Percentiles rank a stretch among this genome's conserved stretches.
Evolutionary conservation across 108 stramenopile species (phyloP).

Genomic region (Nitzschia inconspicua): DNA sequence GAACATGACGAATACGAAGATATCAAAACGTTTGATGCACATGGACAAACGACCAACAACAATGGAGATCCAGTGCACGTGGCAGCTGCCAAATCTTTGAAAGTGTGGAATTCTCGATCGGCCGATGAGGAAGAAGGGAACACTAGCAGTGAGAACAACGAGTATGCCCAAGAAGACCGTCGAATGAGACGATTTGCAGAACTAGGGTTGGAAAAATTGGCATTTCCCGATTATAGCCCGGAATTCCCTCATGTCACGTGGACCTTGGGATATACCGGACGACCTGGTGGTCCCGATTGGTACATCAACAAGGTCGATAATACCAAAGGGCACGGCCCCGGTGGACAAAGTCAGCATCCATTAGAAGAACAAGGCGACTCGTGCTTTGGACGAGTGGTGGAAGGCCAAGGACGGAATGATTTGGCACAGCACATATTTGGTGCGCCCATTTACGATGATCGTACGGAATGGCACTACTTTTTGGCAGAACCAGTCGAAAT

Average conservation of each 20-base stretch:
- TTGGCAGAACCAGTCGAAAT: constrained; percentile 31
- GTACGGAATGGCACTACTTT: constrained; percentile 37
- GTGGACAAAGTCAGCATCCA: constrained; percentile 72
- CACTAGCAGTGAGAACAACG: not conserved
- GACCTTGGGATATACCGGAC: constrained; percentile 82
- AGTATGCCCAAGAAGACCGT: constrained; percentile 10
- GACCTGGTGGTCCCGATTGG: constrained; percentile 91
- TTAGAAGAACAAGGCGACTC: constrained; percentile 82
- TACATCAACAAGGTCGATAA: constrained; percentile 91
- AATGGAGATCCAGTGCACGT: not conserved
- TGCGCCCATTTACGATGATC: constrained; percentile 13
- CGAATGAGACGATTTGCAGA: constrained; percentile 35
- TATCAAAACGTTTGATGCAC: not conserved
- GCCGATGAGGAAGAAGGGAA: constrained; percentile 4
- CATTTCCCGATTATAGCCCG: constrained; percentile 78
- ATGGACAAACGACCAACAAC: not conserved
- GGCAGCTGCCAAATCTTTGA: not conserved
- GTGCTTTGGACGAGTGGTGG: constrained; percentile 77
- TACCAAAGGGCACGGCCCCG: constrained; percentile 78
- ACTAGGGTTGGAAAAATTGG: constrained; percentile 35
- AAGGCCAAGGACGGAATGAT: constrained; percentile 11
- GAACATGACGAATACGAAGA: constrained; percentile 15
- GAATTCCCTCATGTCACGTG: constrained; percentile 66
- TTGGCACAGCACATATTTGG: not conserved
- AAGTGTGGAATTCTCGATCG: not conserved